Base-by-base conservation (phyloP, 2,329 filamentous ascomycete genomes). In the Bipolaris bicolor region DNA sequence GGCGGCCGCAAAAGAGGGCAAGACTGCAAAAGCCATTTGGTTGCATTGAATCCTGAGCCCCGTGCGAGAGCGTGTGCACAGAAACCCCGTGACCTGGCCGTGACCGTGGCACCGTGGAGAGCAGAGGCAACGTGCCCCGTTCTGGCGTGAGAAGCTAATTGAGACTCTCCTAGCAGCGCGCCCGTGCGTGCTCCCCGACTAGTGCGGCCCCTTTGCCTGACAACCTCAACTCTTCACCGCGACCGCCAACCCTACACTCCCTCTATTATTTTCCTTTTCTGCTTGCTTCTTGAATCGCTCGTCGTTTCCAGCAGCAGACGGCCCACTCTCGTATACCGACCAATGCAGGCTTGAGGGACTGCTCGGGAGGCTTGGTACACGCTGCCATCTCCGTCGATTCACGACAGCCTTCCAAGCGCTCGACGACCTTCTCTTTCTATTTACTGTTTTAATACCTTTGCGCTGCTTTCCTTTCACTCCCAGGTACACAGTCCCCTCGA, bases 351-450 rank as follows among this genome's bases (percentile, higher is more conserved):
- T 72, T 76, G 66, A 76, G 60, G 60, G 65, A 63, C 71, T 70
- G 70, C 67, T 67, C 64, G 71, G 71, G 73, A 76, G 73, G 70
- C 71, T 68, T 76, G 73, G 74, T 76, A 71, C 69, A 74, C 72
- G 67, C 71, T 76, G 72, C 73, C 74, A 75, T 71, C 71, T 75
- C 67, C 71, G 68, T 74, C 71, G 69, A 64, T 67, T 61, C 63
- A 69, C 71, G 71, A 74, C 72, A 69, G 71, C 72, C 72, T 74
- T 71, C 71, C 68, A 67, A 66, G 66, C 67, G 63, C 65, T 68
- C 60, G 60, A 58, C 68, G 65, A 61, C 68, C 55, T 72, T 71
- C 26, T 63, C 69, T 61, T 76, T 76, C 69, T 70, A 63, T 65
- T 63, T 61, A 57, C 65, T 76, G 71, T 75, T 69, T 74, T 76